Evolutionary conservation across 2,329 filamentous ascomycete genomes (phyloP).

Genomic region (Lasiodiplodia sp.): DNA sequence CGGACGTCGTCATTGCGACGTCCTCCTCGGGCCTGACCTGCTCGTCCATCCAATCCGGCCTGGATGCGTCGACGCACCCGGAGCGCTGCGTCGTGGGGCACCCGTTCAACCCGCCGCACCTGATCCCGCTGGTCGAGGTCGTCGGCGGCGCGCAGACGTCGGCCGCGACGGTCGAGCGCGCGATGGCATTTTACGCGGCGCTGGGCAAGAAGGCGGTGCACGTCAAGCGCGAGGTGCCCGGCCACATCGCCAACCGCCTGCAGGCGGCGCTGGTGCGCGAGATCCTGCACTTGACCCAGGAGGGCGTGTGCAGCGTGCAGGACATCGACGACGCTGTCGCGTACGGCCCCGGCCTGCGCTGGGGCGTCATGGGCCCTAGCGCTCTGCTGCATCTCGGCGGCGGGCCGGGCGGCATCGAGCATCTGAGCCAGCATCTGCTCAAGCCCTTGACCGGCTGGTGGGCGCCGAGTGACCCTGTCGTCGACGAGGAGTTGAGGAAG

Average conservation of each 20-base stretch:
- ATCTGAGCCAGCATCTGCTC: slow-evolving; percentile 34
- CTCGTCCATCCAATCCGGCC: slow-evolving; percentile 41
- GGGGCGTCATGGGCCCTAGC: slow-evolving; percentile 36
- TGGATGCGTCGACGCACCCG: slow-evolving; percentile 35
- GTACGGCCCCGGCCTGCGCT: slow-evolving; percentile 34
- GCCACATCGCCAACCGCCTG: slow-evolving; percentile 56
- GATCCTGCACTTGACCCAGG: slow-evolving; percentile 32
- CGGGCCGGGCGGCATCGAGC: slow-evolving; percentile 34
- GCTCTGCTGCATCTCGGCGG: slow-evolving; percentile 34
- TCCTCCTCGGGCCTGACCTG: slow-evolving; percentile 50
- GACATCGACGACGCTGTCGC: slow-evolving; percentile 36
- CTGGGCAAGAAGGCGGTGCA: slow-evolving; percentile 52
- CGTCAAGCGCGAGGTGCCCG: slow-evolving; percentile 51
- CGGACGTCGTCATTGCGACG: slow-evolving; percentile 49
- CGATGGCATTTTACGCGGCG: slow-evolving; percentile 49
- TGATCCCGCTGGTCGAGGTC: slow-evolving; percentile 58
- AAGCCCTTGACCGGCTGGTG: slow-evolving; percentile 35
- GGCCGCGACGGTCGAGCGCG: slow-evolving; percentile 34
- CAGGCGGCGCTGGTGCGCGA: slow-evolving; percentile 42
- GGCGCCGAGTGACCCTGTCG: slow-evolving; percentile 32
- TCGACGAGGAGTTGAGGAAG: slow-evolving; percentile 34
- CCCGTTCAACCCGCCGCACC: slow-evolving; percentile 58
- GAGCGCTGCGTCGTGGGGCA: slow-evolving; percentile 54
- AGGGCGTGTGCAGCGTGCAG: slow-evolving; percentile 32
- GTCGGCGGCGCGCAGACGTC: slow-evolving; percentile 48